phyloP scores from a whole-genome alignment of 306 rosid genomes.

The Canavalia ensiformis region DNA sequence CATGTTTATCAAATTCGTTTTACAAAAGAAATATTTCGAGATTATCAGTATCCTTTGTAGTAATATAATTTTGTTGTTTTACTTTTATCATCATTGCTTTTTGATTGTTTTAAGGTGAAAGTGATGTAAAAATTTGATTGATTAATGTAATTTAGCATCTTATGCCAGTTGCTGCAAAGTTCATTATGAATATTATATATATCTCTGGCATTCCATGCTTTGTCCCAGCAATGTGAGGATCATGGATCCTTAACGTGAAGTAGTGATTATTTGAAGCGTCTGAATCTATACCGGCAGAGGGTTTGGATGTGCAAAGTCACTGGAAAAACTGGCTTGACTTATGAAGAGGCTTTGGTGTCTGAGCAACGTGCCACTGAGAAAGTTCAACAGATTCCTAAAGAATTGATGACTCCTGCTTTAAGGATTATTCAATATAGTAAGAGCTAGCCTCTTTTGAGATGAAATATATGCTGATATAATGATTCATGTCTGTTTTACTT shows the following conservation, averaged over 20 bases:
- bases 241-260: constrained; percentile 57
- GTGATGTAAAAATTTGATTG: background rate
- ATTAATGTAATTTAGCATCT: constrained; percentile 31
- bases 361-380: constrained; percentile 85
- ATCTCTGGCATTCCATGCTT: constrained; percentile 28
- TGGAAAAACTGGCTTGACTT: constrained; percentile 86
- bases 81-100: background rate
- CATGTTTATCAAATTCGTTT: constrained; percentile 82
- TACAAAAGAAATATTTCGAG: constrained; percentile 84
- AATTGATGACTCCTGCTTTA: constrained; percentile 74
- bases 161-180: constrained; percentile 10
- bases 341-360: constrained; percentile 93
- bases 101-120: constrained; percentile 14
- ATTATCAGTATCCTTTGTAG: constrained; percentile 83
- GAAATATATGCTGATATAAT: constrained; percentile 35
- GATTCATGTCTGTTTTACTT: background rate
- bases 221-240: background rate
- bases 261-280: constrained; percentile 79
- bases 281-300: constrained; percentile 86
- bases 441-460: constrained; percentile 48
- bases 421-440: constrained; percentile 88
- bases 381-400: constrained; percentile 87
- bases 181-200: background rate
- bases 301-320: constrained; percentile 88
- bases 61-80: constrained; percentile 10